A percentile compares a stretch with the other conserved stretches of the same genome.
Evolutionary conservation across 495 filamentous ascomycete species (phyloP).

Genomic region (Penicillium dipodomyicola): DNA sequence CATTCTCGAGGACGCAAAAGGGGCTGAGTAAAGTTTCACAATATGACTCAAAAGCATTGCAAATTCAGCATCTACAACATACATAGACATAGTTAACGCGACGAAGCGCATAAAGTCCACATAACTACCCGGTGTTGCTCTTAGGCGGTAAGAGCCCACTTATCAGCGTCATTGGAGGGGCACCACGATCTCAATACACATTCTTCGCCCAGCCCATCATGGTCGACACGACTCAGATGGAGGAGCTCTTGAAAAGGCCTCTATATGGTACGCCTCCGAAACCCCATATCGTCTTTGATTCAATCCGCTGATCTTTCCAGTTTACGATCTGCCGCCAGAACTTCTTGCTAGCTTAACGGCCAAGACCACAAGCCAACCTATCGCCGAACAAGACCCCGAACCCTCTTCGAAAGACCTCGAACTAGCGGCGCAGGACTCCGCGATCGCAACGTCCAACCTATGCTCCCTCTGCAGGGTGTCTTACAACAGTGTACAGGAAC

Average conservation of each 20-base stretch:
- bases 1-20: not conserved
- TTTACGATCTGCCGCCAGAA: slow-evolving; percentile 82
- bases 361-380: slow-evolving; percentile 46
- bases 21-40: not conserved
- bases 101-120: not conserved
- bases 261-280: slow-evolving; percentile 50
- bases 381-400: slow-evolving; percentile 26
- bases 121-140: slow-evolving; percentile 12
- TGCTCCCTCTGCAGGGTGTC: slow-evolving; percentile 77
- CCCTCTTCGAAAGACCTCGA: slow-evolving; percentile 21
- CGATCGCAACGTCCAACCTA: slow-evolving; percentile 62
- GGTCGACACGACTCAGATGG: slow-evolving; percentile 26
- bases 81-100: slow-evolving; percentile 2
- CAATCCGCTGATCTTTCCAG: slow-evolving; percentile 42
- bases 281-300: not conserved
- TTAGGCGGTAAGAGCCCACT: slow-evolving; percentile 24
- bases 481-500: slow-evolving; percentile 72
- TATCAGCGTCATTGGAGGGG: slow-evolving; percentile 26
- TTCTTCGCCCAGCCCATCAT: slow-evolving; percentile 19
- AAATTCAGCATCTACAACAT: not conserved
- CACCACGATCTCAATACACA: slow-evolving; percentile 13
- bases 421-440: slow-evolving; percentile 38
- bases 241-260: slow-evolving; percentile 60
- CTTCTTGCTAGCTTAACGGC: slow-evolving; percentile 67
- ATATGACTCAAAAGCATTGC: slow-evolving; percentile 2